phyloP scores from a whole-genome alignment of 73 alveolate genomes.

The Breviolum minutum region DNA sequence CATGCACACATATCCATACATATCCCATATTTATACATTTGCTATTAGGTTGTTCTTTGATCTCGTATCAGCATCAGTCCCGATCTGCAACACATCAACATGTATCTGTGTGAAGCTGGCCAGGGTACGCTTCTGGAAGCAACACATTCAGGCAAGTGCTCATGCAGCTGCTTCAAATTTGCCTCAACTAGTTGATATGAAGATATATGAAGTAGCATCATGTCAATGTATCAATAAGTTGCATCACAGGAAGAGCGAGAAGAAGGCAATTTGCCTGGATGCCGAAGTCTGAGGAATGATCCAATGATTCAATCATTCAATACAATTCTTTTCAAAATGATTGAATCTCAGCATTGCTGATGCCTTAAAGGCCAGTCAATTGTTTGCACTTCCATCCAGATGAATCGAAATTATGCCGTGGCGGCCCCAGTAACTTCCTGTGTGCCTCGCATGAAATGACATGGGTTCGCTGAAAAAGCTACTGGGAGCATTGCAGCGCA shows the following conservation, averaged over 20 bases:
- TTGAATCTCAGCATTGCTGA: neutral
- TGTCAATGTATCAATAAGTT: neutral
- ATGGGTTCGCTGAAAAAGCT: neutral
- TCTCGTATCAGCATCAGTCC: too few species aligned
- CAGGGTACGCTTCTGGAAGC: constrained; percentile 68
- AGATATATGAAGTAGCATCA: neutral
- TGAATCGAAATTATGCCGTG: constrained; percentile 36
- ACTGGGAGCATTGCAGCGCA: neutral
- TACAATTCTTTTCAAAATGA: neutral
- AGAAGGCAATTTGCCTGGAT: neutral
- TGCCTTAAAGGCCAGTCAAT: neutral
- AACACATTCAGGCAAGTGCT: constrained; percentile 18
- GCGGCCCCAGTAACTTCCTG: neutral
- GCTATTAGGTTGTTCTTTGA: too few species aligned
- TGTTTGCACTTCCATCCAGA: constrained; percentile 46
- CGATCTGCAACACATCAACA: neutral
- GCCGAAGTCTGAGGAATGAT: neutral
- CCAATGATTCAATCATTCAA: too few species aligned
- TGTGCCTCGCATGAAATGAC: neutral
- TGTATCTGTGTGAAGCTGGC: neutral
- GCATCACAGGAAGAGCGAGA: neutral
- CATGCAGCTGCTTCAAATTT: neutral
- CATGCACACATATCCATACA: too few species aligned
- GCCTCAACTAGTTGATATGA: neutral
- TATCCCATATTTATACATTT: too few species aligned